Evolutionary conservation across 257 asterid genomes (phyloP).

Genomic region (Forsythia suspensa): DNA sequence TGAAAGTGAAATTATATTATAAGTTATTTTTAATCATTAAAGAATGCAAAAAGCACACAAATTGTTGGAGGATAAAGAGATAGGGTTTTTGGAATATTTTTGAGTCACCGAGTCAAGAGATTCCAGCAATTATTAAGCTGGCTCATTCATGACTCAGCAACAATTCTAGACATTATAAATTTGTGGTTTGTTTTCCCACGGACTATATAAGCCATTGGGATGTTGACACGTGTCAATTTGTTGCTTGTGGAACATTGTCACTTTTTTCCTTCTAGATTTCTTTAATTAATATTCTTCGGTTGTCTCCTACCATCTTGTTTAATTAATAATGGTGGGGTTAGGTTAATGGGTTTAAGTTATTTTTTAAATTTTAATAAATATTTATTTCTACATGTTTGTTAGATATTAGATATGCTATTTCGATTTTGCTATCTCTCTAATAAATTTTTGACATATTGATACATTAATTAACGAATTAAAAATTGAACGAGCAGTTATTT

Average conservation of each 20-base stretch:
- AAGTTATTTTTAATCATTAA: neutral
- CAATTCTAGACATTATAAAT: slow-evolving; percentile 4
- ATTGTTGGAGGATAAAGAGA: neutral
- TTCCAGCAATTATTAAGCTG: slow-evolving; percentile 13
- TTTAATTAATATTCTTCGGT: neutral
- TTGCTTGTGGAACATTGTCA: slow-evolving; percentile 1
- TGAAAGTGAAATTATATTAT: neutral
- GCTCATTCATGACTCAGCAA: slow-evolving; percentile 47
- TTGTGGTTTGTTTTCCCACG: slow-evolving; percentile 21
- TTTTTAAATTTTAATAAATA: neutral
- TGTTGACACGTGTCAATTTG: slow-evolving; percentile 12
- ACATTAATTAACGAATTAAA: too few species aligned
- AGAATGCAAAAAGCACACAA: neutral
- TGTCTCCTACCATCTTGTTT: slow-evolving; percentile 3
- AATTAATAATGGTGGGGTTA: neutral
- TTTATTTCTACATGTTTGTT: too few species aligned
- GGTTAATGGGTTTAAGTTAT: neutral
- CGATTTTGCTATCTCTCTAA: too few species aligned
- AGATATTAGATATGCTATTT: too few species aligned
- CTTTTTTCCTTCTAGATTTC: neutral
- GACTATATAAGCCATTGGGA: neutral
- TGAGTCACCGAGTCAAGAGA: neutral
- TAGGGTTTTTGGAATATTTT: neutral
- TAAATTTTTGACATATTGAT: too few species aligned
- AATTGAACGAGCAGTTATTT: too few species aligned